A percentile compares a stretch with the other conserved stretches of the same genome.
phyloP scores from a whole-genome alignment of 2,329 filamentous ascomycete species.

The Trichoderma semiorbis region DNA sequence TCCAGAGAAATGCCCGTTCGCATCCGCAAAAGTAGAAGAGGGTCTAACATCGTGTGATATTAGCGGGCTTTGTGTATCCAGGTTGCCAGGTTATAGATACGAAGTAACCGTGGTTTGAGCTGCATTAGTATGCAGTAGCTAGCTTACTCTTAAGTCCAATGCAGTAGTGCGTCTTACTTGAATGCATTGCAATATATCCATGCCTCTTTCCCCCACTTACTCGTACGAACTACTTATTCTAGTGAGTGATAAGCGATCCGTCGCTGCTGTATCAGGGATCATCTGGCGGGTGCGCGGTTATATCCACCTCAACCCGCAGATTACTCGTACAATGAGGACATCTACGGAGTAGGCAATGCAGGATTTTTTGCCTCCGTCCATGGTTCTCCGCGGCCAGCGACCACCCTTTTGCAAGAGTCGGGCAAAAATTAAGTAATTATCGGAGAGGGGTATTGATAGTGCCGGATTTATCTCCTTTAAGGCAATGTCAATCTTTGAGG shows the following conservation, averaged over 20 bases:
- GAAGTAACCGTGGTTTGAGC: background rate
- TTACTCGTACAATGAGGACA: background rate
- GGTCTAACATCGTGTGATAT: background rate
- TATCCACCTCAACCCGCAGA: background rate
- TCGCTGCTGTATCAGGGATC: background rate
- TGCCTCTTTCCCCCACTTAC: background rate
- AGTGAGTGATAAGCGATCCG: background rate
- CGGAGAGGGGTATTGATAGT: background rate
- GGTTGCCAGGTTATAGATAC: background rate
- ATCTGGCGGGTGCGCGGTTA: background rate
- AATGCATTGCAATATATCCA: background rate
- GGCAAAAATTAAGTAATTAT: background rate
- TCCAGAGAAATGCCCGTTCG: background rate
- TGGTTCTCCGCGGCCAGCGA: background rate
- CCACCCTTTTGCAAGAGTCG: background rate
- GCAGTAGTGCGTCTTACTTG: background rate
- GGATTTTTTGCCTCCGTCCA: background rate
- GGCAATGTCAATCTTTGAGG: background rate
- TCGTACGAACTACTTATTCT: background rate
- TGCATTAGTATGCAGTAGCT: background rate
- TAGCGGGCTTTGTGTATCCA: background rate
- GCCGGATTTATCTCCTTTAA: background rate
- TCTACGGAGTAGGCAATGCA: background rate
- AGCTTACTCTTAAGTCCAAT: background rate
- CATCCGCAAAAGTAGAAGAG: background rate